Evolutionary conservation across 768 basidiomycete genomes (phyloP).

Genomic region (Naganishia onofrii): DNA sequence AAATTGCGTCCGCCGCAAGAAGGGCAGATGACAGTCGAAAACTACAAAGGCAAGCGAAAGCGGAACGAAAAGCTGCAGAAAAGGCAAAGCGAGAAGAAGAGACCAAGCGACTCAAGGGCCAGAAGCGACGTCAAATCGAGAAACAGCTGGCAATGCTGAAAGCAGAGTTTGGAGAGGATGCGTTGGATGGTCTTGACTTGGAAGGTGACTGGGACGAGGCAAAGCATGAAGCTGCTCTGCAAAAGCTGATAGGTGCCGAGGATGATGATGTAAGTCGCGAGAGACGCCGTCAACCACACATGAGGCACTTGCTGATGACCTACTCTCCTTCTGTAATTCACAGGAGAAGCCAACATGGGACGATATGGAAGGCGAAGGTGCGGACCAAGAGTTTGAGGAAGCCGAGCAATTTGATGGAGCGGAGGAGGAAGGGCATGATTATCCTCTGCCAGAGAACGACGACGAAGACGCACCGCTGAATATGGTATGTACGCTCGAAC

Average conservation of each 20-base stretch:
- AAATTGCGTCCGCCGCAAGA: constrained; percentile 54
- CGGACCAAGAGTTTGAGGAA: constrained; percentile 55
- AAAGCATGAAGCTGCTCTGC: constrained; percentile 79
- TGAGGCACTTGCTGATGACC: neutral
- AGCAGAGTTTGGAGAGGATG: constrained; percentile 65
- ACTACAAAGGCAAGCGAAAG: constrained; percentile 74
- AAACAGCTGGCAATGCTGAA: constrained; percentile 78
- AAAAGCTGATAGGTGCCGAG: constrained; percentile 64
- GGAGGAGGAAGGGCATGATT: constrained; percentile 56
- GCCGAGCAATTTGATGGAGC: constrained; percentile 55
- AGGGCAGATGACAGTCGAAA: constrained; percentile 73
- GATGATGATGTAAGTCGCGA: constrained; percentile 39
- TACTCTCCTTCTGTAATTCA: constrained; percentile 25
- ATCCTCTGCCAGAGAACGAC: constrained; percentile 47
- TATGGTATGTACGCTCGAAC: constrained; percentile 39
- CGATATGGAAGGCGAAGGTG: constrained; percentile 58
- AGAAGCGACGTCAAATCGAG: constrained; percentile 59
- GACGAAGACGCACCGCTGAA: constrained; percentile 61
- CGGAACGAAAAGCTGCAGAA: constrained; percentile 62
- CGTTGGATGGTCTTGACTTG: constrained; percentile 58
- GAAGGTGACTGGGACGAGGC: constrained; percentile 91
- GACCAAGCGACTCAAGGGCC: constrained; percentile 68
- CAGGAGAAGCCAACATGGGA: constrained; percentile 82
- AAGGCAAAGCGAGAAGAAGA: constrained; percentile 61
- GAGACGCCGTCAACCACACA: neutral